phyloP scores from a whole-genome alignment of 176 grass and related monocot genomes.

The Chrysopogon serrulatus region DNA sequence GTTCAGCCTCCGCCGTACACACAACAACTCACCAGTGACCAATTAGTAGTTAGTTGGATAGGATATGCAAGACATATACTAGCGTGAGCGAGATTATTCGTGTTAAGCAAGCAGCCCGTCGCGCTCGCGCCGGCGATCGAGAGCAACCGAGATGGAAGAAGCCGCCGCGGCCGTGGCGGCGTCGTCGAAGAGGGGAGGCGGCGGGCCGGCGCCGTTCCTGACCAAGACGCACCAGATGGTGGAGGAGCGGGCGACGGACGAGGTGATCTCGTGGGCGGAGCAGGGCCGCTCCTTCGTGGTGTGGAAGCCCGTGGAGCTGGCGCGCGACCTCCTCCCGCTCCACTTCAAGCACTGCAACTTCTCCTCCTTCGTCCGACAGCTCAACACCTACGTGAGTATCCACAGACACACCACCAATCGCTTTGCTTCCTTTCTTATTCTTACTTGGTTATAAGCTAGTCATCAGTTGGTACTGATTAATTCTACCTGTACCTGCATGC shows the following conservation, averaged over 20 bases:
- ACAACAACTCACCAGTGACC: neutral
- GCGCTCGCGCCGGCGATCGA: too few relatives aligned
- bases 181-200: neutral
- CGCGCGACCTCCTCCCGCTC: constrained; percentile 78
- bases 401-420: neutral
- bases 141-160: neutral
- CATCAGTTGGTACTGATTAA: neutral
- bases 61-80: neutral
- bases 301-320: constrained; percentile 92
- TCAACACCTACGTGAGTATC: constrained; percentile 85
- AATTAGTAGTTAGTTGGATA: neutral
- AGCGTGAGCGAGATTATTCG: neutral
- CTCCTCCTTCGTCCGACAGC: constrained; percentile 94
- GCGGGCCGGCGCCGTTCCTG: constrained; percentile 78
- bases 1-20: neutral
- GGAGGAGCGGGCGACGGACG: constrained; percentile 62
- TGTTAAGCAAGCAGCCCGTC: neutral
- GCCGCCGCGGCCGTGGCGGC: neutral
- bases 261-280: constrained; percentile 86
- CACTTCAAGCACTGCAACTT: constrained; percentile 99
- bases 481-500: neutral
- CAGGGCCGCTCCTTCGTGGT: constrained; percentile 83
- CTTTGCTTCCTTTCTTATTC: neutral
- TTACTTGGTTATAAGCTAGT: neutral
- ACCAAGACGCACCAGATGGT: constrained; percentile 83